phyloP scores from a whole-genome alignment of 805 yeast genomes.

The Candida tibetensis region DNA sequence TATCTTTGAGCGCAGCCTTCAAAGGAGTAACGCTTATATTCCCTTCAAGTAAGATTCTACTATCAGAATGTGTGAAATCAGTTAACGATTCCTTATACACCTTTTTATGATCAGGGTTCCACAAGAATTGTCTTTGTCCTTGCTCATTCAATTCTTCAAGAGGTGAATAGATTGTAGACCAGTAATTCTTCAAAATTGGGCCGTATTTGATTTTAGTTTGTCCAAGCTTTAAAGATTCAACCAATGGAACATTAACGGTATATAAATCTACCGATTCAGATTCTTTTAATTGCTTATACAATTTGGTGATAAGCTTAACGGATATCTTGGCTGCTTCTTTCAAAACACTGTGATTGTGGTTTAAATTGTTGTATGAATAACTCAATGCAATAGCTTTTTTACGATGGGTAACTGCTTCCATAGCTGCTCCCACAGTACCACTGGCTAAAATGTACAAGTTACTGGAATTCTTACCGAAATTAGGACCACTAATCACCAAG shows the following conservation, averaged over 20 bases:
- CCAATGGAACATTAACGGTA: slow-evolving; percentile 80
- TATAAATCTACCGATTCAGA: slow-evolving; percentile 60
- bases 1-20: slow-evolving; percentile 64
- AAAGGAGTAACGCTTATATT: slow-evolving; percentile 54
- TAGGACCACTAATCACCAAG: slow-evolving; percentile 90
- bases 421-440: slow-evolving; percentile 96
- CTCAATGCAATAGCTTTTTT: slow-evolving; percentile 77
- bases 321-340: slow-evolving; percentile 66
- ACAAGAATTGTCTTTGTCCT: slow-evolving; percentile 52
- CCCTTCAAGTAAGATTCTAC: slow-evolving; percentile 63
- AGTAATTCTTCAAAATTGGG: slow-evolving; percentile 76
- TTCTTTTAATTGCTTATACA: slow-evolving; percentile 56
- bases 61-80: slow-evolving; percentile 56
- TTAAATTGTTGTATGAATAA: slow-evolving; percentile 67
- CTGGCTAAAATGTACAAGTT: slow-evolving; percentile 85
- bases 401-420: slow-evolving; percentile 82
- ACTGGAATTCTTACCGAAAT: slow-evolving; percentile 89
- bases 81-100: slow-evolving; percentile 53
- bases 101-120: slow-evolving; percentile 80
- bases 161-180: slow-evolving; percentile 64
- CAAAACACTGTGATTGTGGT: slow-evolving; percentile 49
- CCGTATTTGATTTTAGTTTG: slow-evolving; percentile 65
- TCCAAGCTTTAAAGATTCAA: slow-evolving; percentile 48
- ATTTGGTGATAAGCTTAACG: slow-evolving; percentile 58
- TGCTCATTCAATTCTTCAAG: slow-evolving; percentile 16